phyloP scores from a whole-genome alignment of 1,284 basidiomycete species.

The Ustanciosporium gigantosporum region DNA sequence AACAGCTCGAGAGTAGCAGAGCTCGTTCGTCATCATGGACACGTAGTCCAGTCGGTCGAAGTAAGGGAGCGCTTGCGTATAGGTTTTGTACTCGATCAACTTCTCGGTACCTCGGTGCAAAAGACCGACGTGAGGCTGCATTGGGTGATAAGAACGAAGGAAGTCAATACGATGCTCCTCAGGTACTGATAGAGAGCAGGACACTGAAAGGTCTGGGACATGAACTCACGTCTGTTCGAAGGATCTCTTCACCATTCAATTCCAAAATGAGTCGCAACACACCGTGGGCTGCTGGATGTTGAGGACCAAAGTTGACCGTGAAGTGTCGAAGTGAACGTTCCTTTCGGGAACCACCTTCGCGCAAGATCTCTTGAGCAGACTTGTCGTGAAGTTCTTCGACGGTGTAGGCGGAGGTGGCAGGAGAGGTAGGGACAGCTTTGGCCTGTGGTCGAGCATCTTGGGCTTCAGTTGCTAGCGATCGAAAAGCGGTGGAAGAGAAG shows the following conservation, averaged over 20 bases:
- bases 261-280: slow-evolving; percentile 97
- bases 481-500: slow-evolving; percentile 27
- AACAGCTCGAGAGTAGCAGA: slow-evolving; percentile 94
- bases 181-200: no score
- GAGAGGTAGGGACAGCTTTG: slow-evolving; percentile 31
- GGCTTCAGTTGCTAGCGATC: slow-evolving; percentile 44
- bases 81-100: slow-evolving; percentile 98
- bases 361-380: slow-evolving; percentile 75
- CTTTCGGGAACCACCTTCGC: slow-evolving; percentile 72
- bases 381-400: slow-evolving; percentile 70
- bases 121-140: slow-evolving; percentile 82
- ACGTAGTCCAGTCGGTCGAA: slow-evolving; percentile 99
- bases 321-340: slow-evolving; percentile 74
- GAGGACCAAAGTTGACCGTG: slow-evolving; percentile 66
- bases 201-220: no score
- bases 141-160: background rate
- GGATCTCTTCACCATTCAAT: slow-evolving; percentile 82
- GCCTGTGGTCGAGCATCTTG: slow-evolving; percentile 23
- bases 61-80: slow-evolving; percentile 96
- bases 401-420: slow-evolving; percentile 41
- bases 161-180: background rate
- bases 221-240: slow-evolving; percentile 47
- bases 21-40: slow-evolving; percentile 73
- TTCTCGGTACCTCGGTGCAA: slow-evolving; percentile 98
- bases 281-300: slow-evolving; percentile 98